Base-by-base conservation (phyloP, 305 asterid species). In the Vinca major region DNA sequence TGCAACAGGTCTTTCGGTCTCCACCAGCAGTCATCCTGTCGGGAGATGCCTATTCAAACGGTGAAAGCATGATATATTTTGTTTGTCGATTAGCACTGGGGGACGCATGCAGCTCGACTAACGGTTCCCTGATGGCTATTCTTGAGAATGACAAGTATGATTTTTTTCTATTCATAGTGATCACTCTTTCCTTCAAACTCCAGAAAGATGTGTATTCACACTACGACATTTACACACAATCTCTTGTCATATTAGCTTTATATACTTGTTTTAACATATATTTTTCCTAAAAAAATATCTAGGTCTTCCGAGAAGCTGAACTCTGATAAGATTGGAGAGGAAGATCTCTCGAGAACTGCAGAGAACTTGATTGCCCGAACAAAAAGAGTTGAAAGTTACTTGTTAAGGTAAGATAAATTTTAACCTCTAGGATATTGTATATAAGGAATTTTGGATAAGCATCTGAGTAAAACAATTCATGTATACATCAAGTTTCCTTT, bases 1-100 rank as follows among this genome's bases (percentile, higher is more conserved):
- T 82, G 88, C 91, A 87, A 81, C 87, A 80, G 80, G 73, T 89
- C 73, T 78, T 89, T 74, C 77, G 72, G 70, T 90, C 94, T 67
- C 67, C 84, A 66, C 83, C 86, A n/a, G 74, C 80, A 69, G 78
- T 13, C 69, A 65, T 82, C 80, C 80, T 87, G 68, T 70, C 77
- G 13, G 82, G 83, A 73, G 89, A 83, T 76, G 84, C 81, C 69
- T 68, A 71, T 64, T 73, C 82, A 63, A 77, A 73, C 75, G 76
- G 70, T 67, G 88, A 79, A 62, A 77, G 65, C 65, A 67, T 86
- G 74, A 78, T 79, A 43, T 86, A 84, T 79, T 74, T 67, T 72
- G 73, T 82, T 62, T 88, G 92, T 40, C 82, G 95, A 74, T 78
- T 81, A 51, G 74, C 80, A 41, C 78, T 89, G 73, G 89, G 92